Percentiles rank a stretch among this genome's conserved stretches.
phyloP scores from a whole-genome alignment of 352 stramenopile species.

The Aphanomyces cochlioides region DNA sequence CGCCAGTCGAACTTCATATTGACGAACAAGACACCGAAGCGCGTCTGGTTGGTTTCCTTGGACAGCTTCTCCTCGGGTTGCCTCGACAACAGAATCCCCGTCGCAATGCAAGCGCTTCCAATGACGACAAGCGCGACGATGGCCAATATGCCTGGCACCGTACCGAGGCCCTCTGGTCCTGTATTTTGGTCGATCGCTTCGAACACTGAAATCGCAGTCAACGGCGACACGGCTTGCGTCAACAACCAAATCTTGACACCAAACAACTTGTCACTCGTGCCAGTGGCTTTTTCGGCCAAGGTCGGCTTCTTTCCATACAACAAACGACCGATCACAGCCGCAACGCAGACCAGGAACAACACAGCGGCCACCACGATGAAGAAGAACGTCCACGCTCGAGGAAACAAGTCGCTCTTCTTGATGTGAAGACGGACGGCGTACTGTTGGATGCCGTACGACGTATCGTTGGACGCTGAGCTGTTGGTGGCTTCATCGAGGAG shows the following conservation, averaged over 20 bases:
- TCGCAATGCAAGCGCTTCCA: not conserved
- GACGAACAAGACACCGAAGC: not conserved
- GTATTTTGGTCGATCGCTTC: not conserved
- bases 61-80: not conserved
- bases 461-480: not conserved
- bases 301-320: not conserved
- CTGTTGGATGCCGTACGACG: not conserved
- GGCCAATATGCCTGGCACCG: not conserved
- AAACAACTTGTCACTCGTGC: not conserved
- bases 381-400: not conserved
- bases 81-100: not conserved
- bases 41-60: not conserved
- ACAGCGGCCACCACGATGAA: not conserved
- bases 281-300: not conserved
- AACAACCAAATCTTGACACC: not conserved
- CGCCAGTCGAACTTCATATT: not conserved
- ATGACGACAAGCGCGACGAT: not conserved
- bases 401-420: not conserved
- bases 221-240: not conserved
- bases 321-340: not conserved
- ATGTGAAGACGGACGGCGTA: slow-evolving; percentile 2
- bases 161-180: not conserved
- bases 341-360: not conserved
- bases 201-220: not conserved
- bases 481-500: not conserved